Conservation (phyloP, 2,329 filamentous ascomycete species). For the Hymenotorrendiella dingleyae region DNA sequence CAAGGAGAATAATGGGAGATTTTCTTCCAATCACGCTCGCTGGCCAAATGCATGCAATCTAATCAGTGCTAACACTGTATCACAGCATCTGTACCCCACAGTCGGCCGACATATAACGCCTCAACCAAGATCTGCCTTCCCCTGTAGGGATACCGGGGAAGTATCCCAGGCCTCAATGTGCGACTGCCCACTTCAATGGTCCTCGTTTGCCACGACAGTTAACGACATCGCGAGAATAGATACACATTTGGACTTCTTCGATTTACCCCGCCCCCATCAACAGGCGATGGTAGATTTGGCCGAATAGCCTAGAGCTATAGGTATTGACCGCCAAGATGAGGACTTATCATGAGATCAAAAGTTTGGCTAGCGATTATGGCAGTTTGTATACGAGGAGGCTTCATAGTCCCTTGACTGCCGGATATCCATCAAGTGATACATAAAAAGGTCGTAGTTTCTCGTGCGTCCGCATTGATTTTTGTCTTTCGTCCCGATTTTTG, state of each 20-base stretch:
- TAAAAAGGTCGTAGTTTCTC: neutral
- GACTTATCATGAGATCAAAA: slow-evolving; percentile 7
- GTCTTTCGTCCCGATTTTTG: neutral
- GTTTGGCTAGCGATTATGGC: neutral
- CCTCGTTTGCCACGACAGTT: neutral
- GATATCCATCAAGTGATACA: neutral
- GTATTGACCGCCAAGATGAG: neutral
- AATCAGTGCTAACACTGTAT: too few relatives aligned
- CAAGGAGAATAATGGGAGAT: neutral
- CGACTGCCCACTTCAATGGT: neutral
- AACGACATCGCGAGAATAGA: slow-evolving; percentile 7
- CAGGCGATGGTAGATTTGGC: slow-evolving; percentile 1
- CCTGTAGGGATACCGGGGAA: too few relatives aligned
- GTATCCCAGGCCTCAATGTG: neutral
- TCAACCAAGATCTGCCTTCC: too few relatives aligned
- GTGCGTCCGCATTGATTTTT: neutral
- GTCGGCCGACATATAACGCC: too few relatives aligned
- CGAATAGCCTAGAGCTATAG: slow-evolving; percentile 4
- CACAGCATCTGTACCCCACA: too few relatives aligned
- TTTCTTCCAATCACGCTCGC: neutral
- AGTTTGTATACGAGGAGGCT: neutral
- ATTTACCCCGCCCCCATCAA: too few relatives aligned
- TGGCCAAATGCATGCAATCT: too few relatives aligned
- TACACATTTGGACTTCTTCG: slow-evolving; percentile 1
- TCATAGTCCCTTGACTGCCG: slow-evolving; percentile 1